Percentiles rank a stretch among this genome's conserved stretches.
These are phyloP conservation scores for Lactarius psammicola DNA, from an alignment of 768 basidiomycete genomes.

Conservation along the genomic window DNA sequence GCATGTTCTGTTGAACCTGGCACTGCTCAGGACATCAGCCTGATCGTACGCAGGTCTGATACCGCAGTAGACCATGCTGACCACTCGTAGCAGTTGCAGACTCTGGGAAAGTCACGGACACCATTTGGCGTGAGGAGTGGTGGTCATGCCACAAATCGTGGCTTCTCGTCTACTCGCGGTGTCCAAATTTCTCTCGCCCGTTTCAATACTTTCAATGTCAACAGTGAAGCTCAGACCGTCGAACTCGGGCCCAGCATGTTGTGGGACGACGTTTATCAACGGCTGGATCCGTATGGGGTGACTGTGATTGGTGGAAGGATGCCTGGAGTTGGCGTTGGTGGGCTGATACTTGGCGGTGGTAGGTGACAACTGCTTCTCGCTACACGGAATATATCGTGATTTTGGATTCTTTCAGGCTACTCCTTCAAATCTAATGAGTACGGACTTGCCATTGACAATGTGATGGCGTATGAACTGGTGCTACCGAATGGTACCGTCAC, in stretches of 20 bases:
- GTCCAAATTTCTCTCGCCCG: not conserved
- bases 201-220: not conserved
- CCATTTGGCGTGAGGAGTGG: not conserved
- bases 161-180: not conserved
- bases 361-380: not conserved
- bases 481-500: slow-evolving; percentile 47
- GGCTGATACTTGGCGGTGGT: not conserved
- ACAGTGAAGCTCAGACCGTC: not conserved
- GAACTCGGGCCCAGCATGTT: not conserved
- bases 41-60: not conserved
- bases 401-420: slow-evolving; percentile 43
- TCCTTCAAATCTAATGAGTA: slow-evolving; percentile 58
- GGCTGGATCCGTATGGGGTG: not conserved
- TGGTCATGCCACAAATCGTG: not conserved
- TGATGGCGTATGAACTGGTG: slow-evolving; percentile 52
- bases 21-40: not conserved
- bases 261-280: not conserved
- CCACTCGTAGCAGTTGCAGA: not conserved
- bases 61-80: not conserved
- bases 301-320: not conserved
- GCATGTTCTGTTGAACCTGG: not conserved
- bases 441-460: slow-evolving; percentile 52
- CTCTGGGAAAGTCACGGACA: not conserved
- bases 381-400: not conserved
- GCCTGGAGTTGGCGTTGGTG: not conserved